Evolutionary conservation across 441 rosid genomes (phyloP).

Genomic region (Gossypium trilobum): DNA sequence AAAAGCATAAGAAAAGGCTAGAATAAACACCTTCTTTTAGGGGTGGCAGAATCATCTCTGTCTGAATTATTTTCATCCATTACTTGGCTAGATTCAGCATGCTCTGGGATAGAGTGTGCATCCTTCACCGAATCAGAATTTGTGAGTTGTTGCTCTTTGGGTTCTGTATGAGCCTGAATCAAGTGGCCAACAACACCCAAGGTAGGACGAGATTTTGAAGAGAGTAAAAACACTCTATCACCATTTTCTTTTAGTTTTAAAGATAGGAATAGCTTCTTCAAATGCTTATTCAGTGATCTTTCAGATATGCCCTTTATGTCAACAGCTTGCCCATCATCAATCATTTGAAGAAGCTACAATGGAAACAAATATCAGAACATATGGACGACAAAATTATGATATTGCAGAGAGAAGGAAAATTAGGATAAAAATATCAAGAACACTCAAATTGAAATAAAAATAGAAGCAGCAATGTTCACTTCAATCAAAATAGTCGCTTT

Average conservation of each 20-base stretch:
- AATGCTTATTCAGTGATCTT: conserved; percentile 43
- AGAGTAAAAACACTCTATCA: conserved; percentile 56
- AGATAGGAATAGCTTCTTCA: conserved; percentile 61
- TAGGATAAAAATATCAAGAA: background rate
- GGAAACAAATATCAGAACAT: conserved; percentile 7
- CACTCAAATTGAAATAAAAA: background rate
- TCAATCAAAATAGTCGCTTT: background rate
- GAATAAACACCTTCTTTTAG: conserved; percentile 48
- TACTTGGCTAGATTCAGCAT: conserved; percentile 20
- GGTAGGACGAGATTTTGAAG: conserved; percentile 41
- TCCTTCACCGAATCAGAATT: conserved; percentile 21
- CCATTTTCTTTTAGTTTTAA: conserved; percentile 56
- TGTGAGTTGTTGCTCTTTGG: conserved; percentile 24
- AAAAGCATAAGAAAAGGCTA: background rate
- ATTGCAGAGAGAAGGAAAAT: background rate
- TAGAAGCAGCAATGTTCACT: background rate
- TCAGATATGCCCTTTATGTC: conserved; percentile 74
- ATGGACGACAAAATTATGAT: background rate
- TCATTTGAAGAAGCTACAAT: conserved; percentile 67
- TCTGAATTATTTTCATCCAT: conserved; percentile 26
- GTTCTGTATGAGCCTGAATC: conserved; percentile 31
- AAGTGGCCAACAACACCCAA: conserved; percentile 52
- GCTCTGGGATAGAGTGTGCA: conserved; percentile 13
- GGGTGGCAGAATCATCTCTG: conserved; percentile 42
- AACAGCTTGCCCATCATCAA: conserved; percentile 90